A percentile compares a stretch with the other conserved stretches of the same genome.
Conservation (phyloP, 208 protist genomes). For the Leishmania tarentolae region DNA sequence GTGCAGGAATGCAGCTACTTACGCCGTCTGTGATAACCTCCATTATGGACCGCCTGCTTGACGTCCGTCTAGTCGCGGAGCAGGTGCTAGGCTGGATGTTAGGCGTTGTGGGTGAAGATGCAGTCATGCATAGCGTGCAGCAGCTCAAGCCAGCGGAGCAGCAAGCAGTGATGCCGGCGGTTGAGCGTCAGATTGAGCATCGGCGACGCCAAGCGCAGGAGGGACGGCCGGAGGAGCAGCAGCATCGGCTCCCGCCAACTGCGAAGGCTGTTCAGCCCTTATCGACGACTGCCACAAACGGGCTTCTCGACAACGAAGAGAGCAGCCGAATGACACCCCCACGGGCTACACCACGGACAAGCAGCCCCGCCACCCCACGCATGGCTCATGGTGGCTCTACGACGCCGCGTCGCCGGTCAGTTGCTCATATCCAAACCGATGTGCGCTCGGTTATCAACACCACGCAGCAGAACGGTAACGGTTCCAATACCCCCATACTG, state of each 20-base stretch:
- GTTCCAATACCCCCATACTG: not conserved
- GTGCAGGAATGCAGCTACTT: conserved; percentile 48
- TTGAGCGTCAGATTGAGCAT: conserved; percentile 74
- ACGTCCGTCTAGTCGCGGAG: conserved; percentile 80
- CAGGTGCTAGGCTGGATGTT: conserved; percentile 70
- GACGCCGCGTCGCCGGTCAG: conserved; percentile 23
- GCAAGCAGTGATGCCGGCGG: conserved; percentile 62
- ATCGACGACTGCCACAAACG: not conserved
- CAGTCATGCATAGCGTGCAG: conserved; percentile 52
- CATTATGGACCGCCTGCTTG: conserved; percentile 83
- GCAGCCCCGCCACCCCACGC: not conserved
- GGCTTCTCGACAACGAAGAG: conserved; percentile 29
- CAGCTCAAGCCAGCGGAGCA: conserved; percentile 82
- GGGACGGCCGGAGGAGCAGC: conserved; percentile 11
- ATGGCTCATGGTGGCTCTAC: not conserved
- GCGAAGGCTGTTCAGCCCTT: not conserved
- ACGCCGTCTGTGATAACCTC: conserved; percentile 59
- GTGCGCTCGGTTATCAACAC: not conserved
- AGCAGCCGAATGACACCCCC: conserved; percentile 15
- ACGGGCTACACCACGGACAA: conserved; percentile 5
- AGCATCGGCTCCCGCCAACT: not conserved
- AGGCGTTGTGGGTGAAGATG: conserved; percentile 65
- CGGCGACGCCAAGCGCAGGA: conserved; percentile 6
- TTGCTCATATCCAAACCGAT: not conserved
- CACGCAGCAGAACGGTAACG: not conserved